Evolutionary conservation across 2,329 filamentous ascomycete genomes (phyloP), one percentile per base, ranked within the genome.

Genomic region (Ceratocystis huliohia): DNA sequence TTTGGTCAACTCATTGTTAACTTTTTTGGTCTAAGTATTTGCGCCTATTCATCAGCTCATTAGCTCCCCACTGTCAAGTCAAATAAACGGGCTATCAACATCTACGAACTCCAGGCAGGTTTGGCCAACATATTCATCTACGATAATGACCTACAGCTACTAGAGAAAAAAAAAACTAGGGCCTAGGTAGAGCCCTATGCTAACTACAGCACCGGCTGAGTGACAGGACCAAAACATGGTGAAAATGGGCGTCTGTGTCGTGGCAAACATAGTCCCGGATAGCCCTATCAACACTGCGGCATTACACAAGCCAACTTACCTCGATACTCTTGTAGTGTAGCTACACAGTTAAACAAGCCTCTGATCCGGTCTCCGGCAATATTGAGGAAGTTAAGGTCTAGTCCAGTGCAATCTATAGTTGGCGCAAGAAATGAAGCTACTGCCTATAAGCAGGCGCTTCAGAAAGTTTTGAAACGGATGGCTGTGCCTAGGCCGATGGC

Each of bases 41-140:
- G 22, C 22, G 1, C 22, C 22, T 0, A 83, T 91, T 66, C 81
- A 82, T 61, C 88, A 92, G 73, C 80, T 93, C 74, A 83, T 80
- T 41, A 77, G 81, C 71, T 81, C 22, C 89, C 89, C 6, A 93
- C 89, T 0, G 83, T 92, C 71, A 85, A 84, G 72, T 91, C 88
- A 1, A 82, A 92, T 75, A 91, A 91, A 76, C 82, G 87, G 71
- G 87, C 87, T 69, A 89, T 90, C 73, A 87, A 85, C 41, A 89
- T 86, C 0, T 91, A 90, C 72, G 88, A 90, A 73, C 79, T 89
- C 20, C 87, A 90, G 72, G 88, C 88, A 69, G 88, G 88, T n/a
- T 88, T 86, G 6, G 87, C 86, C 69, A 89, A 89, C 73, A 85
- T 90, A 76, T 88, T 90, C 72, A 78, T 90, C 75, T 89, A 90